A percentile compares a stretch with the other conserved stretches of the same genome.
Conservation (phyloP, 495 filamentous ascomycete genomes). For the Ramalina intermedia region DNA sequence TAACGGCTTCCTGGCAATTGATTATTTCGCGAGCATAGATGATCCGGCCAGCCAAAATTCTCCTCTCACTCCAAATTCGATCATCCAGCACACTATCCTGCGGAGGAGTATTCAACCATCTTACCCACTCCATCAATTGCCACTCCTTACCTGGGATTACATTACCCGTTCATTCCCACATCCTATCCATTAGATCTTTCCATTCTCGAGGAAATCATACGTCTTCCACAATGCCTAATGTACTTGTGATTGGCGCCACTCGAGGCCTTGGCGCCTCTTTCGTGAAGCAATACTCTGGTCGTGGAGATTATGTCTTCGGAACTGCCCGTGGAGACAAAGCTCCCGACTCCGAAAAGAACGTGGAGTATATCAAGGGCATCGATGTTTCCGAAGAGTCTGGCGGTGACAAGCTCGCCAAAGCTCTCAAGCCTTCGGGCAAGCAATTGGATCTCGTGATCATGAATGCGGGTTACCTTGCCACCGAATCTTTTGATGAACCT, state of each 20-base stretch:
- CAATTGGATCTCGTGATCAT: conserved; percentile 46
- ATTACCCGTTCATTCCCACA: too few relatives aligned
- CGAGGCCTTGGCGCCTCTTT: conserved; percentile 52
- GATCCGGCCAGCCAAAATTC: too few relatives aligned
- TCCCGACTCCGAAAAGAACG: conserved; percentile 23
- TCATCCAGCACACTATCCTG: too few relatives aligned
- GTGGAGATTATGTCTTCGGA: conserved; percentile 37
- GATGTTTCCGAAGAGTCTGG: conserved; percentile 43
- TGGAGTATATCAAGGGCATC: conserved; percentile 36
- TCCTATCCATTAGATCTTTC: too few relatives aligned
- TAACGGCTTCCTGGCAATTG: too few relatives aligned
- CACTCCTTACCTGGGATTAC: too few relatives aligned
- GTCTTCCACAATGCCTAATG: conserved; percentile 23
- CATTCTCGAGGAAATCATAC: neutral
- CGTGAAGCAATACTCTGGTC: conserved; percentile 38
- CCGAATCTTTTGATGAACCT: conserved; percentile 46
- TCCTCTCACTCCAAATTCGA: too few relatives aligned
- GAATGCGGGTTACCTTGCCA: conserved; percentile 53
- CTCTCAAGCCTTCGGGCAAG: conserved; percentile 25
- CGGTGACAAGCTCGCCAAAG: conserved; percentile 33
- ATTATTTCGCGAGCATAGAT: too few relatives aligned
- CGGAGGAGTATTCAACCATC: too few relatives aligned
- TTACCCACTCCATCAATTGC: too few relatives aligned
- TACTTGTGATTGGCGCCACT: conserved; percentile 54
- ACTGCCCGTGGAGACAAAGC: conserved; percentile 36